These are phyloP conservation scores for Metschnikowia similis DNA, from an alignment of 805 yeast species.

Conservation along the genomic window DNA sequence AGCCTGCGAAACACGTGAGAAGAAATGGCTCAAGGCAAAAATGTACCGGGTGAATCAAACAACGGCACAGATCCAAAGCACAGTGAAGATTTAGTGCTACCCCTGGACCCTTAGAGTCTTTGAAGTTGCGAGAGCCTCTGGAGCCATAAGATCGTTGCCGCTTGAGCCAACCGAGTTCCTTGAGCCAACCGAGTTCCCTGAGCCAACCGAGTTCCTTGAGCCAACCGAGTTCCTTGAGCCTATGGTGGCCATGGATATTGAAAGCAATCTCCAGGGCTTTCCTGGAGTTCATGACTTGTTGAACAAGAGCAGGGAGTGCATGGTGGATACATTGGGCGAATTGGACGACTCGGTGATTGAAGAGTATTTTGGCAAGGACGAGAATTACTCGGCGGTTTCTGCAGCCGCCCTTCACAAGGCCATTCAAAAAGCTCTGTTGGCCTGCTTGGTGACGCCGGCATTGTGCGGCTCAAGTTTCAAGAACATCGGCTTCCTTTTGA, in stretches of 20 bases:
- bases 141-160: too few relatives aligned
- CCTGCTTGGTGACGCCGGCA: conserved; percentile 63
- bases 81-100: too few relatives aligned
- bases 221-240: too few relatives aligned
- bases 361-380: conserved; percentile 64
- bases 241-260: conserved; percentile 45
- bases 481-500: conserved; percentile 77
- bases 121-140: too few relatives aligned
- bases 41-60: too few relatives aligned
- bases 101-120: too few relatives aligned
- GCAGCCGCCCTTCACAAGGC: conserved; percentile 50
- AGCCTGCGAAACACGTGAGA: too few relatives aligned
- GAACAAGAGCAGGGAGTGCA: conserved; percentile 58
- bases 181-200: too few relatives aligned
- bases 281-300: conserved; percentile 45
- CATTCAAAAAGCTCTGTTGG: conserved; percentile 59
- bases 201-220: too few relatives aligned
- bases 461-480: conserved; percentile 90
- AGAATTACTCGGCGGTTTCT: conserved; percentile 67
- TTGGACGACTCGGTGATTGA: conserved; percentile 75
- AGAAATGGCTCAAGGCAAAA: too few relatives aligned
- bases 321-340: conserved; percentile 82
- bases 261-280: conserved; percentile 4
- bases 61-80: too few relatives aligned
- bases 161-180: too few relatives aligned